Evolutionary conservation across 176 grass and related monocot genomes (phyloP), one percentile per base, ranked within the genome.

Genomic region (Metroxylon sagu): DNA sequence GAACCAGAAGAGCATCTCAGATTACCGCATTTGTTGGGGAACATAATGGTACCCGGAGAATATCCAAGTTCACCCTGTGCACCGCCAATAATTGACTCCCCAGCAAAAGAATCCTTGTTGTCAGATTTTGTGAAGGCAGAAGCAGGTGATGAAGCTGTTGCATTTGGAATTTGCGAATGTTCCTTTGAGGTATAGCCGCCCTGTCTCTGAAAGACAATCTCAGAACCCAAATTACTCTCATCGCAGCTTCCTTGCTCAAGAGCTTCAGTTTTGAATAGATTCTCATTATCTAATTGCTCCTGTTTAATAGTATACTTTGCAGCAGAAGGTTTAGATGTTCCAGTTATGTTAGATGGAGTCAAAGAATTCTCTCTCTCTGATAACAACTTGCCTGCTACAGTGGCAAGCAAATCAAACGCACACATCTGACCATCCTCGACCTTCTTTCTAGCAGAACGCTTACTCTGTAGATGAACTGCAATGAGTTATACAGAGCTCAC

Each of bases 401-500:
- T 85, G 16, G 93, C 93, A 49, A 98, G 84, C 55, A 98, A 80
- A 66, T 97, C 87, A 65, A 97, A 85, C 55, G 93, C 78, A 65
- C 80, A 75, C 87, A 88, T 81, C 48, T 69, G 75, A 73, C 57
- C 80, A 52, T 86, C 74, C 18, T 71, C 72, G 29, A 26, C 62
- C 84, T 91, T 98, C 84, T 83, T 98, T 76, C 87, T 78, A 65
- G 56, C 76, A 26, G 87, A 98, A 62, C 87, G 86, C 56, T 98
- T 98, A 27, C 87, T 82, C 94, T 98, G 68, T 71, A 74, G 70
- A 90, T 78, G 31, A 43, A 43, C 35, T 43, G 35, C 35, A 14
- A 43, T 14, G 35, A 43, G 35, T 43, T 43, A 43, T 12, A 43
- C 2, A 43, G 35, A 43, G 35, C 12, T 43, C 2, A 43, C 35